Conservation (phyloP, 441 rosid species). For the Mallotus repandus region DNA sequence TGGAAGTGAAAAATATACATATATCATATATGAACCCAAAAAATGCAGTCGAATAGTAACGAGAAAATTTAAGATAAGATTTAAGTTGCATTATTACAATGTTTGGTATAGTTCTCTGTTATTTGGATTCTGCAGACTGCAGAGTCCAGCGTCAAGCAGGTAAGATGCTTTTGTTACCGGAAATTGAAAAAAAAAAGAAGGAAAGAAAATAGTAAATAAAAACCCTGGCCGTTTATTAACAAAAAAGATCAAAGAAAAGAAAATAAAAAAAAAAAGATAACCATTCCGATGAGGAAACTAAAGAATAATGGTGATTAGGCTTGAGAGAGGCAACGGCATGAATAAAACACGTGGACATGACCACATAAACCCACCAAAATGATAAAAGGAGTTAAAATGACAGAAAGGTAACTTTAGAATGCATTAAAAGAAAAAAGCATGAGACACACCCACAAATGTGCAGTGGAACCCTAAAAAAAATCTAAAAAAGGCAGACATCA, state of each 20-base stretch:
- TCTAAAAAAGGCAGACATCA: no score
- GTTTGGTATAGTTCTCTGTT: background rate
- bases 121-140: background rate
- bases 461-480: background rate
- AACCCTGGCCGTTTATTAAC: no score
- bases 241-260: no score
- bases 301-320: background rate
- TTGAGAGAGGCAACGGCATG: background rate
- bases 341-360: background rate
- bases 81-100: background rate
- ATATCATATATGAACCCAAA: background rate
- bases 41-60: background rate
- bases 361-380: background rate
- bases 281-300: no score
- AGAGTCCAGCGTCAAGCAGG: background rate
- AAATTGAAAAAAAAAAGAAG: no score
- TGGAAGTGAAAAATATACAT: no score
- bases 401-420: slow-evolving; percentile 6
- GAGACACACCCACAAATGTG: background rate
- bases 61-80: background rate
- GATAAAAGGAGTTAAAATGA: background rate
- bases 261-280: no score
- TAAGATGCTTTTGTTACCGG: no score
- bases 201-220: no score
- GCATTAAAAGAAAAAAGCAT: background rate